Evolutionary conservation across 2,329 filamentous ascomycete genomes (phyloP).

Genomic region (Mycosphaerella sp.): DNA sequence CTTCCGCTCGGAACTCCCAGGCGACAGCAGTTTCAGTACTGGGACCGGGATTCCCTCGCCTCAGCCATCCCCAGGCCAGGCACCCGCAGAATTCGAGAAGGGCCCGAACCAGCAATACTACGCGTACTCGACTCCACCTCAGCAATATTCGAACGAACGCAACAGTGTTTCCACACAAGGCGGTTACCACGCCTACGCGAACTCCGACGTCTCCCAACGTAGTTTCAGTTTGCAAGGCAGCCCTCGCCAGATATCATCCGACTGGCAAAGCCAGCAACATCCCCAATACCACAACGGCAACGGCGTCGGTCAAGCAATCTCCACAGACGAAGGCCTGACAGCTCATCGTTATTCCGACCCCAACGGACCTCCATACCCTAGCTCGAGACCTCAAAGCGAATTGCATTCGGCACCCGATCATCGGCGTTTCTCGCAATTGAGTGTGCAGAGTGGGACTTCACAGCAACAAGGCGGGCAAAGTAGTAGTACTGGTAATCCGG

Average conservation of each 20-base stretch:
- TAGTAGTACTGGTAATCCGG: background rate
- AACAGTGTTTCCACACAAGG: slow-evolving; percentile 11
- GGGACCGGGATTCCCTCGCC: slow-evolving; percentile 13
- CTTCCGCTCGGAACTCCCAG: slow-evolving; percentile 29
- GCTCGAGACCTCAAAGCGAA: slow-evolving; percentile 14
- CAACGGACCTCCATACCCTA: slow-evolving; percentile 12
- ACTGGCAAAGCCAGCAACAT: background rate
- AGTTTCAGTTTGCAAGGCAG: slow-evolving; percentile 3
- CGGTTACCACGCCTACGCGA: slow-evolving; percentile 4
- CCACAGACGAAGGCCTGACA: background rate
- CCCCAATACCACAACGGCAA: background rate
- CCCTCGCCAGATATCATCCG: background rate
- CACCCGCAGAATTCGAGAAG: slow-evolving; percentile 13
- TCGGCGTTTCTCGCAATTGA: slow-evolving; percentile 20
- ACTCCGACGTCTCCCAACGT: slow-evolving; percentile 4
- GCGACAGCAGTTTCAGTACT: slow-evolving; percentile 21
- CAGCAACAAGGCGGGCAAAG: background rate
- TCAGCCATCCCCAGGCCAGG: slow-evolving; percentile 17
- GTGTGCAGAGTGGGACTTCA: slow-evolving; percentile 10
- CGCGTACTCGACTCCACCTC: slow-evolving; percentile 14
- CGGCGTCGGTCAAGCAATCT: background rate
- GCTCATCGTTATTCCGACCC: slow-evolving; percentile 10
- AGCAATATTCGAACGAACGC: slow-evolving; percentile 14
- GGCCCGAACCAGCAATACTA: slow-evolving; percentile 13
- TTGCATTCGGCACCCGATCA: slow-evolving; percentile 20